Evolutionary conservation across 129 eudicot species (phyloP).

Genomic region (Pulicaria dysenterica): DNA sequence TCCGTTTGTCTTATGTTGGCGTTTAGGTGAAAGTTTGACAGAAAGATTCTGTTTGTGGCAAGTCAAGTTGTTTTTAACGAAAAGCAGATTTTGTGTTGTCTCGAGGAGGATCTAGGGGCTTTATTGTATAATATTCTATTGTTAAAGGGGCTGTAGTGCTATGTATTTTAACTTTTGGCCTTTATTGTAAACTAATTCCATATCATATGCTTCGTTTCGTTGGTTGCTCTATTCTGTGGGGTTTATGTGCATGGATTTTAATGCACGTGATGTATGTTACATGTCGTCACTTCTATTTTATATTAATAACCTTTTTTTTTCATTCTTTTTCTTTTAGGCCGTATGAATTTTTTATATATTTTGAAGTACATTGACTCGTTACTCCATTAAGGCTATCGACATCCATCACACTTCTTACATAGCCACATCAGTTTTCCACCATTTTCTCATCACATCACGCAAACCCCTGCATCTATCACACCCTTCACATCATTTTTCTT

Average conservation of each 20-base stretch:
- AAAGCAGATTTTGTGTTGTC: slow-evolving; percentile 44
- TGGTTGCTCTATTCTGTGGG: slow-evolving; percentile 27
- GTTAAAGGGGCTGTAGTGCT: slow-evolving; percentile 27
- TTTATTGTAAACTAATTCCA: slow-evolving; percentile 18
- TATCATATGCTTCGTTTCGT: background rate
- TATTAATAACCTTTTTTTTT: background rate
- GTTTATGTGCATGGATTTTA: slow-evolving; percentile 42
- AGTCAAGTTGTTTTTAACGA: slow-evolving; percentile 25
- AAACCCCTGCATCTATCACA: no score
- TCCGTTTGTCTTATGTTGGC: slow-evolving; percentile 40
- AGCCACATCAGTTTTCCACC: no score
- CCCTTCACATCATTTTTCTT: no score
- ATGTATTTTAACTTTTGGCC: background rate
- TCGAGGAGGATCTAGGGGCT: slow-evolving; percentile 42
- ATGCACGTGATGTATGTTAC: slow-evolving; percentile 32
- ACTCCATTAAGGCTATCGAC: no score
- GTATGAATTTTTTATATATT: no score
- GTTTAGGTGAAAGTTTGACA: slow-evolving; percentile 35
- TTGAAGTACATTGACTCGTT: no score
- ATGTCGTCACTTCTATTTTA: slow-evolving; percentile 11
- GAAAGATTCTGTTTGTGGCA: slow-evolving; percentile 44
- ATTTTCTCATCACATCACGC: no score
- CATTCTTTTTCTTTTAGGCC: background rate
- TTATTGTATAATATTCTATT: slow-evolving; percentile 25
- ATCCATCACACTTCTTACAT: no score